Base-by-base conservation (phyloP, 2,329 filamentous ascomycete species). In the Sodiomyces alkalinus region DNA sequence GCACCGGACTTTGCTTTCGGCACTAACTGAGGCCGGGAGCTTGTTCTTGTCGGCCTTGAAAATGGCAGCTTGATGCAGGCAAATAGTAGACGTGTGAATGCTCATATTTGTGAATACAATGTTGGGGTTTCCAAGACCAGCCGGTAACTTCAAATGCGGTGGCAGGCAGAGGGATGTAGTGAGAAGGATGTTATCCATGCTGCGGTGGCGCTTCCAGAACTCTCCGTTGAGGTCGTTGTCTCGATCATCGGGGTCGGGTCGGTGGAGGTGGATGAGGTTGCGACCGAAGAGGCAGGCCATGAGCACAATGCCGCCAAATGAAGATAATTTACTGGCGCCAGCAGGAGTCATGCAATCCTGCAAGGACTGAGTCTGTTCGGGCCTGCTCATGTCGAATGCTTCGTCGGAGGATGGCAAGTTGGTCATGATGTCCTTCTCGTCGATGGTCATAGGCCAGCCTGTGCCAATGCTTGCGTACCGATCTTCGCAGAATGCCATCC, bases 21-120 rank as follows among this genome's bases (percentile, higher is more conserved):
- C 74, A 37, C 80, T 76, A 26, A 94, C 76, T 12, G 78, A 75
- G 2, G 68, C 59, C 1, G 82, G 75, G 35, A 94, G 58, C 29
- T 74, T 70, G 51, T 93, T 79, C 54, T 85, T 90, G 43, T 96
- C 87, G 0, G 86, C 85, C 49, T 94, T 96, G 64, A 87, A 94
- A 13, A 98, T 96, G 16, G 90, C 90, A 3, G 87, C 90, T 55
- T 98, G 90, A 45, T 98, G 90, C n/a, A 98, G 60, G 49, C 87
- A 96, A 30, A 98, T 96, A 2, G 83, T 85, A 1, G 86, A 92
- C 0, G 90, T 93, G 48, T 96, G 86, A 18, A 98, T 83, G 46
- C 81, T 85, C 83, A 98, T 93, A 44, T 96, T 96, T 32, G 80
- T 74, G 48, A 94, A 96, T 4, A 96, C 74, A 30, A 87, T 74